Evolutionary conservation across 768 basidiomycete species (phyloP), one percentile per base, ranked within the genome.

Genomic region (Pleurotus pulmonarius): DNA sequence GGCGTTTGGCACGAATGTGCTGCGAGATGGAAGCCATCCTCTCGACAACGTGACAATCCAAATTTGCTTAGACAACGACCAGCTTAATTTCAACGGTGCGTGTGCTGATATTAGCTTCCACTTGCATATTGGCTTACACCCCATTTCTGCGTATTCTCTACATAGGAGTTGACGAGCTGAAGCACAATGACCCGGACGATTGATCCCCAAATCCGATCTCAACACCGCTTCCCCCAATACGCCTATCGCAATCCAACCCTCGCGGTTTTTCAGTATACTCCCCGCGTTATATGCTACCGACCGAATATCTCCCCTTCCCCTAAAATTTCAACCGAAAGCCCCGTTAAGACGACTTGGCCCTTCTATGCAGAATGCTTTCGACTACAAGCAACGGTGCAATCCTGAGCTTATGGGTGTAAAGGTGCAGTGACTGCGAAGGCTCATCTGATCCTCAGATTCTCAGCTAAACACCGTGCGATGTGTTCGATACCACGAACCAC

Each of bases 401-500:
- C 20, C 48, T 49, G 29, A 34, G 48, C n/a, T 49, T 29, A 49
- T 49, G 37, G 9, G 34, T 24, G 48, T 5, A 26, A 49, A 24
- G 20, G 48, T 15, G 26, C 25, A 37, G 12, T 25, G 20, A n/a
- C 37, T 37, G n/a, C 48, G 9, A 34, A 34, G 8, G 29, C 29
- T 34, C 29, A 9, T 34, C 20, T 49, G 48, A 49, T 49, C 48
- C 48, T 49, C 48, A 49, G 48, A 49, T 49, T 49, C 48, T 29
- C 48, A 26, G 6, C 13, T 25, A 15, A 47, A 47, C 16, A 15
- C 46, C 46, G 22, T 34, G 29, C 29, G 29, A 34, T 34, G 29
- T 34, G 29, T 34, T 34, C 29, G 29, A 34, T 34, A 8, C 29
- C 29, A 34, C 29, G 29, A 11, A 9, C 29, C 48, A 49, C 48